These are phyloP conservation scores for Magnusiomyces suaveolens DNA, from an alignment of 1,139 yeast species.

Conservation along the genomic window DNA sequence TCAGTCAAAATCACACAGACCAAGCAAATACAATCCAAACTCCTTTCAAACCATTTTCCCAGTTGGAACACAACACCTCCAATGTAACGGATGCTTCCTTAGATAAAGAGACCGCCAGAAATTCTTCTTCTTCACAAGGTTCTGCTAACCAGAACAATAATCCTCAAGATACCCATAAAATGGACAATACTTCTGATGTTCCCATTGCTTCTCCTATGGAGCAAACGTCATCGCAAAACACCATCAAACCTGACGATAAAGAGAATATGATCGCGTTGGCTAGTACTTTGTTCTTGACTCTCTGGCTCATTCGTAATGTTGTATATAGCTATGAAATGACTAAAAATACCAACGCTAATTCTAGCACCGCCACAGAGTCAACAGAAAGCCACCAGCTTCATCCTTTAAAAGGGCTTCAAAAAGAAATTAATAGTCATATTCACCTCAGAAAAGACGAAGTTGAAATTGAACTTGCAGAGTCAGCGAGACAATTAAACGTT, in stretches of 20 bases:
- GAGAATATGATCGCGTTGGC: neutral
- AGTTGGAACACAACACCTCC: neutral
- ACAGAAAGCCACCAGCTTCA: neutral
- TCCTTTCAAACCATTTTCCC: neutral
- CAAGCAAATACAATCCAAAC: neutral
- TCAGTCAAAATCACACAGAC: neutral
- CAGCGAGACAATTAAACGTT: neutral
- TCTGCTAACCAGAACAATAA: neutral
- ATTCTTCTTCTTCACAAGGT: neutral
- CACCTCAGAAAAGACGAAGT: neutral
- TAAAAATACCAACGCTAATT: neutral
- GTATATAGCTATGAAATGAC: neutral
- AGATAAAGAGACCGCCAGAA: neutral
- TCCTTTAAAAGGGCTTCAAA: neutral
- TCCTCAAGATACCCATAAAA: neutral
- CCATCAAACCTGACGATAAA: neutral
- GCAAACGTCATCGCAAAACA: neutral
- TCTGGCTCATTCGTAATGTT: neutral
- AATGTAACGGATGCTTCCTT: neutral
- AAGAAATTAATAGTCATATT: neutral
- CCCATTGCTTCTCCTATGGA: neutral
- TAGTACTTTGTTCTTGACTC: neutral
- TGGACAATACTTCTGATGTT: neutral
- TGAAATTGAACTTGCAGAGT: neutral
- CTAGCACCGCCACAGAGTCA: neutral